Evolutionary conservation across 148 eudicot genomes (phyloP).

Genomic region (Cornus florida): DNA sequence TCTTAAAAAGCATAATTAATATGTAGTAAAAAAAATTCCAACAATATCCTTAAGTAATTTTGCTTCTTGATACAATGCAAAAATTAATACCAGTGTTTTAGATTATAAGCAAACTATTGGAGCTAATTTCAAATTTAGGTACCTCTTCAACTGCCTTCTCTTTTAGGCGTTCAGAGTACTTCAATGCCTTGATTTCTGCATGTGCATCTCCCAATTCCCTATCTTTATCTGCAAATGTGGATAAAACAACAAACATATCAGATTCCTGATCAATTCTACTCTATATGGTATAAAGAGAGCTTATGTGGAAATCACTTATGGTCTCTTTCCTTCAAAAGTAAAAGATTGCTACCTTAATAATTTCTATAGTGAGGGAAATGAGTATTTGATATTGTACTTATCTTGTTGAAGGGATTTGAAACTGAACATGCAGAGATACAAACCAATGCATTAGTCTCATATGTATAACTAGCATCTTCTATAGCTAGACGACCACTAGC

Average conservation of each 20-base stretch:
- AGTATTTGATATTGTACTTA: too few species aligned
- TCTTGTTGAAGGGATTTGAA: too few species aligned
- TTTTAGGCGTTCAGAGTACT: conserved; percentile 80
- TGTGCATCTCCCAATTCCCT: conserved; percentile 87
- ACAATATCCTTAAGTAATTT: not conserved
- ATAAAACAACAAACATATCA: conserved; percentile 16
- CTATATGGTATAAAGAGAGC: not conserved
- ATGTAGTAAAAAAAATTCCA: too few species aligned
- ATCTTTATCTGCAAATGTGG: conserved; percentile 65
- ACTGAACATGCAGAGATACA: too few species aligned
- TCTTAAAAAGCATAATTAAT: too few species aligned
- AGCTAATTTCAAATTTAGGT: conserved; percentile 3
- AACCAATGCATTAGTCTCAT: too few species aligned
- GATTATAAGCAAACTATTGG: not conserved
- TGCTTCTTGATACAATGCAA: not conserved
- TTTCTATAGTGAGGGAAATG: too few species aligned
- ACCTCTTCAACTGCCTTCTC: conserved; percentile 99
- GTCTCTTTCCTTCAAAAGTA: too few species aligned
- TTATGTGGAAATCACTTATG: too few species aligned
- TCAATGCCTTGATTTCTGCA: conserved; percentile 80
- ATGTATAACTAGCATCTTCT: too few species aligned
- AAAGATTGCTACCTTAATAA: too few species aligned
- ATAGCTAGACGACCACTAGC: too few species aligned
- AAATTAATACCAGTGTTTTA: not conserved
- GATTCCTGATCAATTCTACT: conserved; percentile 1